Evolutionary conservation across 768 basidiomycete genomes (phyloP).

Genomic region (Naganishia randhawae): DNA sequence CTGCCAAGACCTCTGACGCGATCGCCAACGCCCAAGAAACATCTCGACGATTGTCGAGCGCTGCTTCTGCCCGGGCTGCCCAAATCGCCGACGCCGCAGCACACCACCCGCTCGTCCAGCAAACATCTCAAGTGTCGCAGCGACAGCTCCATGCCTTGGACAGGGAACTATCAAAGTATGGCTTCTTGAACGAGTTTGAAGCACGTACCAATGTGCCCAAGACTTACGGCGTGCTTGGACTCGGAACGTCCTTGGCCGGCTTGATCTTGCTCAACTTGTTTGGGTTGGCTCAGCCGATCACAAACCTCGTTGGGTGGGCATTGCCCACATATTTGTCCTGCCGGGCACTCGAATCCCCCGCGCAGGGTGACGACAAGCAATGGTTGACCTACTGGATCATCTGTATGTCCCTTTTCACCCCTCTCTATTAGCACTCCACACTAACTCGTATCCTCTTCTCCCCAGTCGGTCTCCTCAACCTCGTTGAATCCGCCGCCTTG

Average conservation of each 20-base stretch:
- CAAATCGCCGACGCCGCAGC: constrained; percentile 20
- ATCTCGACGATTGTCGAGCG: constrained; percentile 14
- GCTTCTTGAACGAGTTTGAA: constrained; percentile 79
- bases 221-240: constrained; percentile 78
- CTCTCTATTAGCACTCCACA: neutral
- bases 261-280: constrained; percentile 52
- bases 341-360: constrained; percentile 83
- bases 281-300: constrained; percentile 83
- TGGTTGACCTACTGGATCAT: constrained; percentile 91
- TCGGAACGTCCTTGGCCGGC: constrained; percentile 56
- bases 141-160: constrained; percentile 29
- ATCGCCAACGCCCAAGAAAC: neutral
- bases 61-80: constrained; percentile 7
- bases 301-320: constrained; percentile 90
- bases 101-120: constrained; percentile 29
- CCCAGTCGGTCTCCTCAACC: constrained; percentile 85
- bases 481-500: constrained; percentile 80
- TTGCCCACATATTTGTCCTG: constrained; percentile 94
- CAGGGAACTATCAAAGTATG: constrained; percentile 65
- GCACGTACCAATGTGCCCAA: constrained; percentile 89
- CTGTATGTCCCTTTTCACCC: constrained; percentile 16
- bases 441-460: constrained; percentile 44
- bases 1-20: constrained; percentile 51
- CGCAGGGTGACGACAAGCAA: constrained; percentile 74
- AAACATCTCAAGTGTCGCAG: neutral